These are phyloP conservation scores for Heliamphora pulchella DNA, from an alignment of 179 eudicot genomes.

Conservation along the genomic window DNA sequence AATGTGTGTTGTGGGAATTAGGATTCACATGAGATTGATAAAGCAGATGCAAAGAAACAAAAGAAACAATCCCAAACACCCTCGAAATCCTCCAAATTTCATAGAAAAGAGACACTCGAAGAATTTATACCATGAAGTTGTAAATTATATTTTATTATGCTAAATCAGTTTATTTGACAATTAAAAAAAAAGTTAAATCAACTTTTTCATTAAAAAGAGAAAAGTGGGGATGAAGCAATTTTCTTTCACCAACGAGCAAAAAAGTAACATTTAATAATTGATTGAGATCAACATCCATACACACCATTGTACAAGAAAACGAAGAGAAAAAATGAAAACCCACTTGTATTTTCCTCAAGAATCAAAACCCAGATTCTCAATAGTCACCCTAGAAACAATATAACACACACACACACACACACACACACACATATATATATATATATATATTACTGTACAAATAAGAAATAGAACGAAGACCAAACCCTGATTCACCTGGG, in stretches of 20 bases:
- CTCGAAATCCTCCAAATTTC: neutral
- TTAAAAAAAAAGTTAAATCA: too few relatives aligned
- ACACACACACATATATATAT: too few relatives aligned
- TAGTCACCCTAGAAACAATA: neutral
- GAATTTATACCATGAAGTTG: neutral
- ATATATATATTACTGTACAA: neutral
- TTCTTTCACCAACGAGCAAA: neutral
- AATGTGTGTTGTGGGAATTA: neutral
- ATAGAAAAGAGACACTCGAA: neutral
- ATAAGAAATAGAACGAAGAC: neutral
- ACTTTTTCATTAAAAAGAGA: too few relatives aligned
- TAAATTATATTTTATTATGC: neutral
- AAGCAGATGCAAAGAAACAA: neutral
- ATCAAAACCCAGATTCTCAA: neutral
- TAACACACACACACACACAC: neutral
- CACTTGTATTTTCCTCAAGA: neutral
- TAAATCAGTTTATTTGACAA: neutral
- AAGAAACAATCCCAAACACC: neutral
- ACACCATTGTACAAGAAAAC: neutral
- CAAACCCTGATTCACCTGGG: constrained; percentile 3
- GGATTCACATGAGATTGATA: neutral
- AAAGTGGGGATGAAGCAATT: neutral
- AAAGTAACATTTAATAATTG: neutral
- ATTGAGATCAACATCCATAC: neutral
- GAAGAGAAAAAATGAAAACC: neutral